Conservation (phyloP, 2,329 filamentous ascomycete species). For the Chaetomiaceae sp. region DNA sequence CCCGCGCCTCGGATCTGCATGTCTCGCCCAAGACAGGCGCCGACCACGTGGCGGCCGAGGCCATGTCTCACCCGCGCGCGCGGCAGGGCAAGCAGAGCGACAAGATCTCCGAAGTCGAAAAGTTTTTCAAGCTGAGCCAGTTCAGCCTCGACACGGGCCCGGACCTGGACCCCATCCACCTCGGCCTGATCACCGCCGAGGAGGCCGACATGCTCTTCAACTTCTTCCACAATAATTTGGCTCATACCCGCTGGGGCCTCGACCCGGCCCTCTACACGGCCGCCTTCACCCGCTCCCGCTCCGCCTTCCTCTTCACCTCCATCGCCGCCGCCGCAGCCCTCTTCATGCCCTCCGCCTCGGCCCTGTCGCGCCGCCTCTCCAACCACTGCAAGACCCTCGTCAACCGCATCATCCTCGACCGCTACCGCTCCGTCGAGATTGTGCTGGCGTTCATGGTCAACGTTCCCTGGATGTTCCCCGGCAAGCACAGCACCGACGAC, state of each 20-base stretch:
- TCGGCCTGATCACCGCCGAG: slow-evolving; percentile 62
- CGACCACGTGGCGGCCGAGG: slow-evolving; percentile 21
- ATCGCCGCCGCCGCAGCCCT: slow-evolving; percentile 64
- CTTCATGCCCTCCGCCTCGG: slow-evolving; percentile 59
- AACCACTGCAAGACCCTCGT: slow-evolving; percentile 61
- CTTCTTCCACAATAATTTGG: slow-evolving; percentile 65
- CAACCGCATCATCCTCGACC: slow-evolving; percentile 55
- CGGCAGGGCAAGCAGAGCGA: slow-evolving; percentile 31
- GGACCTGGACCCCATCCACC: slow-evolving; percentile 64
- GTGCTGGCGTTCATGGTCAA: slow-evolving; percentile 72
- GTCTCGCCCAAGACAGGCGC: slow-evolving; percentile 40
- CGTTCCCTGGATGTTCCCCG: slow-evolving; percentile 69
- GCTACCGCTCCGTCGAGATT: slow-evolving; percentile 67
- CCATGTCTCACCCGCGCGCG: slow-evolving; percentile 18
- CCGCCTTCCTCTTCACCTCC: slow-evolving; percentile 67
- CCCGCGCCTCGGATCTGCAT: slow-evolving; percentile 65
- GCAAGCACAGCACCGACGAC: slow-evolving; percentile 64
- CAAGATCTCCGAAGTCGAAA: slow-evolving; percentile 49
- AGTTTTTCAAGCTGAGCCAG: slow-evolving; percentile 63
- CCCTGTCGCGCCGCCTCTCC: slow-evolving; percentile 61
- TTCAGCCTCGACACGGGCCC: slow-evolving; percentile 59
- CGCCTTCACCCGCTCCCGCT: slow-evolving; percentile 61
- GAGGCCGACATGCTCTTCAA: slow-evolving; percentile 61
- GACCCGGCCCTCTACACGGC: slow-evolving; percentile 63
- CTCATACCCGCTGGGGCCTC: slow-evolving; percentile 70